Percentiles rank a stretch among this genome's conserved stretches.
Conservation (phyloP, 108 stramenopile species). For the Cyclostephanos tholiformis region DNA sequence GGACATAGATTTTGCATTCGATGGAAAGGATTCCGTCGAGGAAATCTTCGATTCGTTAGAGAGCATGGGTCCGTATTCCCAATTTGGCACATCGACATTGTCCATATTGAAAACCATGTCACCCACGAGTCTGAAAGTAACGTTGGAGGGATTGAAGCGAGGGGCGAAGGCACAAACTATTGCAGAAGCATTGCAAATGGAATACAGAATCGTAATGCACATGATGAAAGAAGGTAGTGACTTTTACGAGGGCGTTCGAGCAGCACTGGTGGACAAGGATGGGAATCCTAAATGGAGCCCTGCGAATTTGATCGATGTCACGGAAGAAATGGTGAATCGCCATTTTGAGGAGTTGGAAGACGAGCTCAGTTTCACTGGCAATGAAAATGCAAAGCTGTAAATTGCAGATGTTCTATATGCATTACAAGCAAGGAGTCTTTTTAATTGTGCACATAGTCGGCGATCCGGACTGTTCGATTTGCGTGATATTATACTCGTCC, state of each 20-base stretch:
- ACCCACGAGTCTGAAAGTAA: slow-evolving; percentile 79
- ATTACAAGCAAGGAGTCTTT: neutral
- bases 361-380: slow-evolving; percentile 34
- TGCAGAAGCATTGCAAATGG: slow-evolving; percentile 78
- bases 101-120: slow-evolving; percentile 70
- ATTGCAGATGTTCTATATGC: neutral
- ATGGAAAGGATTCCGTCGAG: slow-evolving; percentile 54
- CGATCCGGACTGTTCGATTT: neutral
- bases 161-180: slow-evolving; percentile 46
- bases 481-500: neutral
- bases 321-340: slow-evolving; percentile 56
- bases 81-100: slow-evolving; percentile 66
- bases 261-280: slow-evolving; percentile 94
- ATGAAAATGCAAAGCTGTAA: slow-evolving; percentile 29
- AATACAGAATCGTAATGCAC: slow-evolving; percentile 77
- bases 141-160: slow-evolving; percentile 77
- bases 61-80: slow-evolving; percentile 39
- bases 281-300: slow-evolving; percentile 86
- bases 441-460: neutral
- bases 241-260: slow-evolving; percentile 97
- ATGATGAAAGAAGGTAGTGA: slow-evolving; percentile 68
- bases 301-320: slow-evolving; percentile 53
- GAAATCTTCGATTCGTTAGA: slow-evolving; percentile 60
- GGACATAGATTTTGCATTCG: slow-evolving; percentile 62
- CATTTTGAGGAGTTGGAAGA: slow-evolving; percentile 66